Evolutionary conservation across 169 alveolate genomes (phyloP).

Genomic region (Plasmodium vivax): DNA sequence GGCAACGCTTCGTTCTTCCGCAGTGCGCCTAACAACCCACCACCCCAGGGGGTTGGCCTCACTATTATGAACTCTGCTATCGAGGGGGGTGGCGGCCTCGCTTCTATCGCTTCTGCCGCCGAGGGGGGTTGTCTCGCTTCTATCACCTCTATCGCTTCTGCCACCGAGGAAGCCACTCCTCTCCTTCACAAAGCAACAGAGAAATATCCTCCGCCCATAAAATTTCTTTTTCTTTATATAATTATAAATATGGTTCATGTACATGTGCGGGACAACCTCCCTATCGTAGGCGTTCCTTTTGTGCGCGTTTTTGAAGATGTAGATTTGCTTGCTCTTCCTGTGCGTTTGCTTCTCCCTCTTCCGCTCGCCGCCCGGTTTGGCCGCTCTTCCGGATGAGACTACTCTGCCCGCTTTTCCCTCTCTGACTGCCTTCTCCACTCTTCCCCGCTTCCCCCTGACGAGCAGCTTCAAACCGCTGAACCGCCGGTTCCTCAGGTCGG

Average conservation of each 20-base stretch:
- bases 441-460: not conserved
- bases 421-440: too few species aligned
- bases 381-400: not conserved
- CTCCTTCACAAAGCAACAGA: slow-evolving; percentile 14
- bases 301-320: slow-evolving; percentile 1
- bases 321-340: not conserved
- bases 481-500: slow-evolving; percentile 22
- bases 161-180: not conserved
- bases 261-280: not conserved
- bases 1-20: not conserved
- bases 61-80: too few species aligned
- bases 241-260: slow-evolving; percentile 36
- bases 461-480: slow-evolving; percentile 5
- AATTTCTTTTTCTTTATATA: slow-evolving; percentile 11
- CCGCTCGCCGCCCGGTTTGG: not conserved
- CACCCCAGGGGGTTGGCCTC: too few species aligned
- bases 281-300: not conserved
- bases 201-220: slow-evolving; percentile 9
- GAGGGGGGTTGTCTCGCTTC: too few species aligned
- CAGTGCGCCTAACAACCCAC: not conserved
- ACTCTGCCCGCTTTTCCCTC: not conserved
- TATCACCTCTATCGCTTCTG: too few species aligned
- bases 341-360: not conserved
- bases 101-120: too few species aligned
- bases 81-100: too few species aligned